These are phyloP conservation scores for Capronia americana DNA, from an alignment of 2,329 filamentous ascomycete species.

Conservation along the genomic window DNA sequence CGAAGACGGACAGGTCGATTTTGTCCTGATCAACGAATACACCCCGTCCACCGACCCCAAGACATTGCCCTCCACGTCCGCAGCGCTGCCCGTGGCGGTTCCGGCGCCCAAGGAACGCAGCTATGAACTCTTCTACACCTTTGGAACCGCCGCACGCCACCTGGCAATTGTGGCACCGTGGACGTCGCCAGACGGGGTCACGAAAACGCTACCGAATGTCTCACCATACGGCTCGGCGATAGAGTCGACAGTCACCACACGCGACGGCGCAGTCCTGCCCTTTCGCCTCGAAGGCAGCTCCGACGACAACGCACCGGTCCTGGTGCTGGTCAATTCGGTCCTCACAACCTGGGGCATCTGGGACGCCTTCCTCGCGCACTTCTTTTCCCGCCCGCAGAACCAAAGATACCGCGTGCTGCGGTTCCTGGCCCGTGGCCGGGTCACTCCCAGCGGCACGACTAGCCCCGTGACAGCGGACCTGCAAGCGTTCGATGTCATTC, in stretches of 20 bases:
- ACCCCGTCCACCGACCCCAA: conserved; percentile 67
- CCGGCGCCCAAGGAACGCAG: conserved; percentile 63
- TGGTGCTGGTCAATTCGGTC: conserved; percentile 81
- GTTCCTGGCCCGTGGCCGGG: conserved; percentile 76
- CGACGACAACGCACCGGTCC: conserved; percentile 69
- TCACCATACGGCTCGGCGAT: conserved; percentile 57
- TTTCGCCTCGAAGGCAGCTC: conserved; percentile 75
- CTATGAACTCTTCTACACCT: conserved; percentile 79
- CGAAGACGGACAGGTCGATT: conserved; percentile 58
- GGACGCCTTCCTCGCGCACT: conserved; percentile 72
- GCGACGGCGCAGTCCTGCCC: conserved; percentile 71
- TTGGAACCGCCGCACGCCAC: conserved; percentile 75
- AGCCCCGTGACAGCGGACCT: conserved; percentile 62
- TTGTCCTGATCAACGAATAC: conserved; percentile 76
- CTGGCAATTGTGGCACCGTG: conserved; percentile 61
- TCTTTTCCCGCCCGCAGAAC: conserved; percentile 61
- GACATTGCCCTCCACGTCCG: background rate
- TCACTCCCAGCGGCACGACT: conserved; percentile 49
- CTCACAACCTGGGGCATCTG: conserved; percentile 81
- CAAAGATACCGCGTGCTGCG: conserved; percentile 75
- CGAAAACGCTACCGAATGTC: conserved; percentile 59
- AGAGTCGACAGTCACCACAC: conserved; percentile 70
- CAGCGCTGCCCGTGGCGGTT: conserved; percentile 46
- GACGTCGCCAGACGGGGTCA: conserved; percentile 61
- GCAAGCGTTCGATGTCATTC: conserved; percentile 70